Conservation (phyloP, 1,284 basidiomycete genomes). For the Dichomitus squalens region DNA sequence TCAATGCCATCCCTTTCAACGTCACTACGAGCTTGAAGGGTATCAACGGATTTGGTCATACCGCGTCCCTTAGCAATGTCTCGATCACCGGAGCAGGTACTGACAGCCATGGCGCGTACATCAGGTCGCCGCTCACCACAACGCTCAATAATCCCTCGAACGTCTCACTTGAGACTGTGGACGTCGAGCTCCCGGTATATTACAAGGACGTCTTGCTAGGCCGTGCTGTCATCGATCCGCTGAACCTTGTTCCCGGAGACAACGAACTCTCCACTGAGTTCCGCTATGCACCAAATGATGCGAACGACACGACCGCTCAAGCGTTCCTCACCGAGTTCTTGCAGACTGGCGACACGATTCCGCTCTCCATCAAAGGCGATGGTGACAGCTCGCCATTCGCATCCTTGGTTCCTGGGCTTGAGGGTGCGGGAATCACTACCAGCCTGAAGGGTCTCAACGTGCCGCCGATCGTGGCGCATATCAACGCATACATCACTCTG, state of each 20-base stretch:
- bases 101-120: slow-evolving; percentile 48
- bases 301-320: slow-evolving; percentile 68
- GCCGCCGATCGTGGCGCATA: slow-evolving; percentile 44
- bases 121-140: slow-evolving; percentile 50
- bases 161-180: slow-evolving; percentile 62
- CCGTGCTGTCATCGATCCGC: slow-evolving; percentile 59
- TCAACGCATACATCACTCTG: slow-evolving; percentile 53
- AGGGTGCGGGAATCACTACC: slow-evolving; percentile 55
- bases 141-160: slow-evolving; percentile 69
- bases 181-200: slow-evolving; percentile 60
- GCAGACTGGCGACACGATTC: slow-evolving; percentile 47
- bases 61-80: slow-evolving; percentile 53
- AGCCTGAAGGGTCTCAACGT: slow-evolving; percentile 45
- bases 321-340: slow-evolving; percentile 48
- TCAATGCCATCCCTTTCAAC: slow-evolving; percentile 66
- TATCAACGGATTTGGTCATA: slow-evolving; percentile 56
- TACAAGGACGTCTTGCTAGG: slow-evolving; percentile 60
- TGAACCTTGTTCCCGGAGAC: slow-evolving; percentile 61
- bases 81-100: slow-evolving; percentile 66
- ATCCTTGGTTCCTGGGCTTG: slow-evolving; percentile 60
- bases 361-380: slow-evolving; percentile 64
- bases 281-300: slow-evolving; percentile 65
- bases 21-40: slow-evolving; percentile 59
- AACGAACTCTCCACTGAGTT: slow-evolving; percentile 63
- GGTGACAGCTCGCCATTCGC: slow-evolving; percentile 61